Base-by-base conservation (phyloP, 2,329 filamentous ascomycete species). In the Cryphonectria parasitica region DNA sequence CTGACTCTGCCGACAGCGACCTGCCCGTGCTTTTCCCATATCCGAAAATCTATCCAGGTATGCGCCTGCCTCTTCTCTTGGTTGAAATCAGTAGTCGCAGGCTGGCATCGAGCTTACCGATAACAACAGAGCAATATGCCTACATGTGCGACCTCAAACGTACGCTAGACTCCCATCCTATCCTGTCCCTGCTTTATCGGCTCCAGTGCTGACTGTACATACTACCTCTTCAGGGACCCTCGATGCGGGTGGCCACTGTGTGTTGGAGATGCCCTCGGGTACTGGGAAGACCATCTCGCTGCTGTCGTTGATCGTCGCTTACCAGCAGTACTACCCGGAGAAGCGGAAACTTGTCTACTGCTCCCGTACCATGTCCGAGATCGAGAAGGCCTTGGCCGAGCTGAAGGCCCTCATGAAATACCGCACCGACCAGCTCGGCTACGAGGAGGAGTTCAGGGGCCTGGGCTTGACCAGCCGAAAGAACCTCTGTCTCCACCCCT, bases 321-420 rank as follows among this genome's bases (percentile, higher is more conserved):
- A 99, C 77, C 97, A 99, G 81, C 93, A 96, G 79, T 91, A 95
- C 79, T 95, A 95, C 77, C 94, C 95, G 3, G 94, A 97, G 78
- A 93, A 96, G 77, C 88, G 97, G 69, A 99, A 99, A 82, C 89
- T 99, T 66, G 98, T 99, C 69, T 99, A 99, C 82, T 99, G 96
- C 85, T 99, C 96, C 74, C 94, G 96, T 83, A 99, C 96, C 69
- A 99, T 99, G 95, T 99, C 96, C 52, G 96, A 99, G 83, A 99
- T 99, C 77, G 96, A 99, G 80, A 99, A 99, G 82, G 96, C 97
- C 0, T 82, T 99, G 67, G 93, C 93, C 13, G 96, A 99, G 81
- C 80, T 99, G 76, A 94, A 96, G 79, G 91, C 90, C 34, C 83
- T 99, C 67, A 99, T 99, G 95, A 97, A 97, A 78, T 98, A 97